Base-by-base conservation (phyloP, 306 rosid genomes). In the Alnus glutinosa region DNA sequence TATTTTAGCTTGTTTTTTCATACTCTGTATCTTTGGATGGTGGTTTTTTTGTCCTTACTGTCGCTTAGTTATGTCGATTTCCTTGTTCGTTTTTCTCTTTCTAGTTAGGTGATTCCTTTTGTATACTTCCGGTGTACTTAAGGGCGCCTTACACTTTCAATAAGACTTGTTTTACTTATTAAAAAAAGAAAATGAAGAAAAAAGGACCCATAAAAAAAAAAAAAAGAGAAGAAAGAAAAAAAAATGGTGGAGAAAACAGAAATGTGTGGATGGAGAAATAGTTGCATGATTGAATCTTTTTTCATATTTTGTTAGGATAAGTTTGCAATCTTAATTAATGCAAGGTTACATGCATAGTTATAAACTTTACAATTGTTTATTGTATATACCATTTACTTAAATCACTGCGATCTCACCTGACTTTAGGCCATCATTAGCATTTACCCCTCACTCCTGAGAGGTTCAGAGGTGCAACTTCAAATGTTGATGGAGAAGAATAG, bases 371-470 rank as follows among this genome's bases (percentile, higher is more conserved):
- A 62, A 47, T 37, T 14, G 7, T 55, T 61, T 55, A 30, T 73
- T 77, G 28, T 55, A 73, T 47, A 42, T 32, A 77, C 46, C 46
- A 58, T 12, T 19, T 73, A 76, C 81, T 84, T 46, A 70, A 63
- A 55, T 44, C 75, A 59, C 70, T 77, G 70, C 77, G 19, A 7
- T 83, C 74, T 83, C 78, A 70, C 69, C 76, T 83, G 75, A 74
- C 79, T 2, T 48, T 75, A 93, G 99, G 92, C 83, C 79, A 81
- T 93, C 77, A 86, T 85, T 80, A 87, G 87, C 87, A 79, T 71
- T 78, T 93, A 79, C 89, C 98, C 99, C 70, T 72, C 86, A 69
- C 90, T 91, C 85, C 75, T 93, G 83, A 90, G 88, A 86, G 98
- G 93, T 80, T 88, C 73, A 59, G 98, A 88, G 86, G 55, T 34